Percentiles rank a stretch among this genome's conserved stretches.
Conservation (phyloP, 768 basidiomycete species). For the Saitozyma sp. region DNA sequence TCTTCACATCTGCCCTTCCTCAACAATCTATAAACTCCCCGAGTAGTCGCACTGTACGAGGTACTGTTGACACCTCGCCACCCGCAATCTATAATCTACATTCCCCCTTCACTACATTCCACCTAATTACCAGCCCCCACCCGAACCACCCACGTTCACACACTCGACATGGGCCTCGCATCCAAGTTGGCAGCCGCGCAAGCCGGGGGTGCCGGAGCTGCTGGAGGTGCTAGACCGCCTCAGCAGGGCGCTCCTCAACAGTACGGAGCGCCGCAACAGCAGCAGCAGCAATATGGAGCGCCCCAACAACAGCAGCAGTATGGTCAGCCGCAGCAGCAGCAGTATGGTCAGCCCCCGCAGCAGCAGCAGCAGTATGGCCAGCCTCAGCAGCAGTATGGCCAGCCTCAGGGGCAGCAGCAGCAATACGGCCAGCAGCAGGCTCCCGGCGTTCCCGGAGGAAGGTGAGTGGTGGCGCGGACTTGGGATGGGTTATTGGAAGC, state of each 20-base stretch:
- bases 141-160: no score
- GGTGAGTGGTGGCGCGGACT: no score
- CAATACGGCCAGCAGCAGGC: constrained; percentile 12
- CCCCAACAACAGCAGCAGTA: constrained; percentile 8
- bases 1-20: no score
- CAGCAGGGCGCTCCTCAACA: constrained; percentile 9
- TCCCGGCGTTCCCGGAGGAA: no score
- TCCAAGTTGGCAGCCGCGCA: constrained; percentile 45
- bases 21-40: no score
- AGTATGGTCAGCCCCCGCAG: not conserved
- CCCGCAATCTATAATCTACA: no score
- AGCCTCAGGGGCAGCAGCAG: constrained; percentile 21
- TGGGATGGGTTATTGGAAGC: no score
- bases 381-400: not conserved
- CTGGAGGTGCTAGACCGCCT: constrained; percentile 20
- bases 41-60: no score
- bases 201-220: constrained; percentile 13
- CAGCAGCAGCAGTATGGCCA: constrained; percentile 23
- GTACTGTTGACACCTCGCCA: no score
- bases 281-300: constrained; percentile 3
- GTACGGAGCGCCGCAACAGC: constrained; percentile 22
- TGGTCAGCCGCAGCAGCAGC: not conserved
- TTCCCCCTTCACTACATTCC: no score
- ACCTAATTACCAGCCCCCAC: no score
- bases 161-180: constrained; percentile 42